phyloP scores from a whole-genome alignment of 805 yeast species.

The Blastobotrys muscicola region DNA sequence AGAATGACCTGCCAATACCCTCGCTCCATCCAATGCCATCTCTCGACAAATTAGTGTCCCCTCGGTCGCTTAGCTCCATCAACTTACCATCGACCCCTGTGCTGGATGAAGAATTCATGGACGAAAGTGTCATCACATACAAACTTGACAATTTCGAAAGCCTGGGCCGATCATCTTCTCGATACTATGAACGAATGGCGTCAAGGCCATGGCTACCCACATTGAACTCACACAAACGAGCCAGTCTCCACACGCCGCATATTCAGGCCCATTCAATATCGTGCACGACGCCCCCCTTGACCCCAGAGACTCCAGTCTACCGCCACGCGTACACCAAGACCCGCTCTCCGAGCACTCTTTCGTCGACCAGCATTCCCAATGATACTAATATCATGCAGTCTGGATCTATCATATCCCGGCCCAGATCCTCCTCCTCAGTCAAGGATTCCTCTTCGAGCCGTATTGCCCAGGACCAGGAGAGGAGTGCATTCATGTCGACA shows the following conservation, averaged over 20 bases:
- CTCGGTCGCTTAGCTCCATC: no score
- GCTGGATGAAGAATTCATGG: no score
- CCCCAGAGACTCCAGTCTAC: background rate
- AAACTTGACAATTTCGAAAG: background rate
- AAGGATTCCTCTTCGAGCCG: background rate
- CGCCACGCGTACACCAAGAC: background rate
- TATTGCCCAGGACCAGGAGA: background rate
- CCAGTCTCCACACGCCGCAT: conserved; percentile 1
- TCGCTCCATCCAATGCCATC: no score
- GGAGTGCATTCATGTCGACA: conserved; percentile 1
- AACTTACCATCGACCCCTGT: no score
- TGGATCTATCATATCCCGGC: background rate
- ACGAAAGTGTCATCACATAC: conserved; percentile 1
- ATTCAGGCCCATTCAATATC: no score
- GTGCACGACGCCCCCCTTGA: background rate
- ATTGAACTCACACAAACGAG: background rate
- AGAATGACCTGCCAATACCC: no score
- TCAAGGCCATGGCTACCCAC: conserved; percentile 5
- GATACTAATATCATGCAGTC: no score
- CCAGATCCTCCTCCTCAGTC: background rate
- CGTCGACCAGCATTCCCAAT: no score
- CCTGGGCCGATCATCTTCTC: conserved; percentile 1
- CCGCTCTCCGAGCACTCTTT: background rate
- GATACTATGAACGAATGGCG: conserved; percentile 6
- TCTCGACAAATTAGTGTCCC: no score